Conservation (phyloP, 176 grass and related monocot species). For the Cenchrus fungigraminus region DNA sequence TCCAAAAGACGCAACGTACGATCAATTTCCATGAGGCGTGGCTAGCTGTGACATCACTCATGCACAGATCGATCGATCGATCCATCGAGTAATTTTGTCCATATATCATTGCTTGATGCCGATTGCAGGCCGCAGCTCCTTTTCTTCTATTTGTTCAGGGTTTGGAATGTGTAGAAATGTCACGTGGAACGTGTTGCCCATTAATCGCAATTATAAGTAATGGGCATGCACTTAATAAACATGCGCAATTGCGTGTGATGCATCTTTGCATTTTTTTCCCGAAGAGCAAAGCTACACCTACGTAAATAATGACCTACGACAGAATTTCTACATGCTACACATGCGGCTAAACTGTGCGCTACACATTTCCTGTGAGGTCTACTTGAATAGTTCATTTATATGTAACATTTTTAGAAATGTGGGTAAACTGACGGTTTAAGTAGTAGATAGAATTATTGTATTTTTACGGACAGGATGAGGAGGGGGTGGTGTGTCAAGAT, state of each 20-base stretch:
- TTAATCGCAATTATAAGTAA: neutral
- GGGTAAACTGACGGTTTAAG: no score
- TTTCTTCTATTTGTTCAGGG: neutral
- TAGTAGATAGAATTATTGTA: no score
- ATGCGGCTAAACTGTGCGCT: neutral
- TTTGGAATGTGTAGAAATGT: neutral
- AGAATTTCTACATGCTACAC: neutral
- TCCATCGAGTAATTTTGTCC: neutral
- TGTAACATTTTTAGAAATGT: no score
- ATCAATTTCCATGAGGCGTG: neutral
- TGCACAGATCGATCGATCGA: neutral
- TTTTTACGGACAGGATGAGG: no score
- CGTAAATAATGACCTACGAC: neutral
- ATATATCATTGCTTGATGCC: neutral
- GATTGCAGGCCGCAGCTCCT: neutral
- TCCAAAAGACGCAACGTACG: constrained; percentile 13
- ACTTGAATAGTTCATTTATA: no score
- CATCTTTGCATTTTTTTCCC: neutral
- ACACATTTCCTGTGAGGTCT: neutral
- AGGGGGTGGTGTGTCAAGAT: no score
- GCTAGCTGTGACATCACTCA: neutral
- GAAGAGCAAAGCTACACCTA: neutral
- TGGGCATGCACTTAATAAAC: neutral
- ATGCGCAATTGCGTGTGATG: neutral
- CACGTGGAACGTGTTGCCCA: neutral